Percentiles rank a stretch among this genome's conserved stretches.
Evolutionary conservation across 768 basidiomycete genomes (phyloP).

Genomic region (Termitomyces sp.): DNA sequence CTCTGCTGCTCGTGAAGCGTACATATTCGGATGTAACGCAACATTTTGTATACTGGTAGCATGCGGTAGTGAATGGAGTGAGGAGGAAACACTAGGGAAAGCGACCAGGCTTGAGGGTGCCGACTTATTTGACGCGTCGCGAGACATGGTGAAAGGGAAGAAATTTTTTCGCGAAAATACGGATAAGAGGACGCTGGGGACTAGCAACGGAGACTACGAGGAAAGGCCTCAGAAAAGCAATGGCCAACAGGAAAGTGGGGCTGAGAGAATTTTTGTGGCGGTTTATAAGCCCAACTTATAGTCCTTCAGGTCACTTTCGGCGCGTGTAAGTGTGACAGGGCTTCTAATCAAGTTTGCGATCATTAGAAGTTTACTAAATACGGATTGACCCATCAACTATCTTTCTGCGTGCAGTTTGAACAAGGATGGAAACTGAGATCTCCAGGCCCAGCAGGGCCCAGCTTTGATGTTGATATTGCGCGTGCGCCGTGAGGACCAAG

Average conservation of each 20-base stretch:
- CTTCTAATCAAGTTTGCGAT: slow-evolving; percentile 24
- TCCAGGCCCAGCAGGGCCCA: slow-evolving; percentile 8
- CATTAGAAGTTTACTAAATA: slow-evolving; percentile 16
- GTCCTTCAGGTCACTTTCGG: slow-evolving; percentile 2
- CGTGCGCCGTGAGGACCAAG: not conserved
- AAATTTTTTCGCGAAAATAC: slow-evolving; percentile 7
- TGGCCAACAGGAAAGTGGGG: slow-evolving; percentile 9
- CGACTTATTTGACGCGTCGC: slow-evolving; percentile 27
- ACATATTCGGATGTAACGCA: slow-evolving; percentile 65
- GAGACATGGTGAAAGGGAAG: slow-evolving; percentile 26
- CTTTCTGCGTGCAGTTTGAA: slow-evolving; percentile 13
- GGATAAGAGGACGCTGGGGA: slow-evolving; percentile 10
- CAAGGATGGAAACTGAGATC: slow-evolving; percentile 15
- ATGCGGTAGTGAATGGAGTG: slow-evolving; percentile 63
- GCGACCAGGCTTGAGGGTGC: slow-evolving; percentile 56
- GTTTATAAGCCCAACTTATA: slow-evolving; percentile 26
- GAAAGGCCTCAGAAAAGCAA: slow-evolving; percentile 12
- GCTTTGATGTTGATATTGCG: slow-evolving; percentile 1
- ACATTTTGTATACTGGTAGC: slow-evolving; percentile 67
- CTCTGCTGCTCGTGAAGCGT: slow-evolving; percentile 59
- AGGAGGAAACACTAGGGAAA: slow-evolving; percentile 66
- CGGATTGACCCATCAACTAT: slow-evolving; percentile 24
- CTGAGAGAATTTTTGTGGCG: slow-evolving; percentile 21
- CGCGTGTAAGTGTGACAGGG: slow-evolving; percentile 27
- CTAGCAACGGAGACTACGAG: slow-evolving; percentile 11